Conservation (phyloP, 2,329 filamentous ascomycete genomes). For the Venturiaceae sp. region DNA sequence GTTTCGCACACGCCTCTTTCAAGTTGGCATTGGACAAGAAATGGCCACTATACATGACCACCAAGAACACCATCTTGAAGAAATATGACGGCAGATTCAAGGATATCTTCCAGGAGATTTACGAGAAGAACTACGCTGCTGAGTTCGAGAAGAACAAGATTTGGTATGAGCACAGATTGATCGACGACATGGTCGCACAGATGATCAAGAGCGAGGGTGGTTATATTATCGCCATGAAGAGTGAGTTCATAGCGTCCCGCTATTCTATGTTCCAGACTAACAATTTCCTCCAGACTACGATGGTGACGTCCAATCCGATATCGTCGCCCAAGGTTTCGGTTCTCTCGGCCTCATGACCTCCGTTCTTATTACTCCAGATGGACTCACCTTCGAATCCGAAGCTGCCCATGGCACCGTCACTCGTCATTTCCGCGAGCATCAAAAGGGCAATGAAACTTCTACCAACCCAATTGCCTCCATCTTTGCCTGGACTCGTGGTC, state of each 20-base stretch:
- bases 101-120: constrained; percentile 98
- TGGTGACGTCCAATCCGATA: constrained; percentile 96
- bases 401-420: constrained; percentile 97
- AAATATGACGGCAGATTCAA: constrained; percentile 98
- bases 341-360: constrained; percentile 98
- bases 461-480: constrained; percentile 99
- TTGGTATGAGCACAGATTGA: constrained; percentile 99
- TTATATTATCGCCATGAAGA: constrained; percentile 97
- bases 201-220: constrained; percentile 99
- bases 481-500: constrained; percentile 96
- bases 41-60: constrained; percentile 98
- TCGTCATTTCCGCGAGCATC: constrained; percentile 96
- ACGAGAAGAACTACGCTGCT: constrained; percentile 76
- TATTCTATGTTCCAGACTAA: constrained; percentile 3
- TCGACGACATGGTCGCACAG: constrained; percentile 99
- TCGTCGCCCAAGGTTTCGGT: constrained; percentile 95
- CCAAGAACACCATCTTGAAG: constrained; percentile 99
- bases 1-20: constrained; percentile 94
- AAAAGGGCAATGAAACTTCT: constrained; percentile 93
- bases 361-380: constrained; percentile 90
- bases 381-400: constrained; percentile 95
- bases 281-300: constrained; percentile 66
- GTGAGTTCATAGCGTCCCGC: constrained; percentile 42
- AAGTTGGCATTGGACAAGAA: constrained; percentile 84
- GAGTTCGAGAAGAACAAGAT: constrained; percentile 86